Conservation (phyloP, 768 basidiomycete species). For the Filobasidium wieringae region DNA sequence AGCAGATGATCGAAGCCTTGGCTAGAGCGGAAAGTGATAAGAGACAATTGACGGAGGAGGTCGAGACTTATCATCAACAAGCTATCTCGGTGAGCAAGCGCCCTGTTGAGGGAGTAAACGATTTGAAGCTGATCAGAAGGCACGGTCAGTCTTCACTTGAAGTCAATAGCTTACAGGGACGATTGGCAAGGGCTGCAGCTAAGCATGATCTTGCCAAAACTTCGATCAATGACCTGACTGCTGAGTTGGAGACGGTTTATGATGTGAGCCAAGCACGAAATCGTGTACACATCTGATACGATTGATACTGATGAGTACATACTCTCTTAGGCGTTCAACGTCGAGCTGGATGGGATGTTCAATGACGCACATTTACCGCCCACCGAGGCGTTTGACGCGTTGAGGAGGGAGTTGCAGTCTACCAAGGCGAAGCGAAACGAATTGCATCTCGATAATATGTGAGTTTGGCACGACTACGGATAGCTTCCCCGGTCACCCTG, state of each 20-base stretch:
- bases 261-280: slow-evolving; percentile 51
- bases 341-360: slow-evolving; percentile 83
- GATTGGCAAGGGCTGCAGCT: slow-evolving; percentile 51
- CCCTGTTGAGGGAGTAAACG: slow-evolving; percentile 2
- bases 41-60: not conserved
- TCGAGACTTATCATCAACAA: slow-evolving; percentile 7
- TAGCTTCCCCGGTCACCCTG: slow-evolving; percentile 1
- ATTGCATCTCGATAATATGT: slow-evolving; percentile 71
- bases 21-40: not conserved
- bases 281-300: too few species aligned
- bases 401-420: slow-evolving; percentile 58
- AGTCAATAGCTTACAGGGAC: slow-evolving; percentile 25
- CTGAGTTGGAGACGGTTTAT: slow-evolving; percentile 87
- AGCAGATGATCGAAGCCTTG: slow-evolving; percentile 5
- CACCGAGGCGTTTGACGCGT: slow-evolving; percentile 68
- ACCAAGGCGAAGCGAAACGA: slow-evolving; percentile 67
- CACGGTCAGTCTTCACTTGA: not conserved
- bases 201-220: slow-evolving; percentile 70
- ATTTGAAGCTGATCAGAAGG: not conserved
- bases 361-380: slow-evolving; percentile 70
- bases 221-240: slow-evolving; percentile 60
- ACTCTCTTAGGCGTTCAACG: slow-evolving; percentile 84
- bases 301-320: not conserved
- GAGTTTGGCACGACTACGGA: slow-evolving; percentile 35
- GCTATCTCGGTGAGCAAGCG: slow-evolving; percentile 12